phyloP scores from a whole-genome alignment of 2,329 filamentous ascomycete species.

The Calonectria hongkongensis region DNA sequence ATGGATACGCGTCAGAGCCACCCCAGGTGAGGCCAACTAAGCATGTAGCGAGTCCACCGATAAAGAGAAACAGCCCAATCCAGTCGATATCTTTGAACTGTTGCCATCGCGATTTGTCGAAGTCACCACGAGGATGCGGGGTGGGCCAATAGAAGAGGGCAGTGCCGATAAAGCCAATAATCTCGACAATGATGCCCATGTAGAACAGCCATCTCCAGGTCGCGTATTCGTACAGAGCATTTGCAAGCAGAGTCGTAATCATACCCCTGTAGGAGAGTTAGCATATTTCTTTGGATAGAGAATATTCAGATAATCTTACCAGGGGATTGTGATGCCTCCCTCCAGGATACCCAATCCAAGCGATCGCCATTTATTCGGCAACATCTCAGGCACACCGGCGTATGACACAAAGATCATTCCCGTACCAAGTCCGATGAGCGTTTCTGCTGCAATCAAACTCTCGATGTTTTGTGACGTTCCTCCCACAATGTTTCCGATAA shows the following conservation, averaged over 20 bases:
- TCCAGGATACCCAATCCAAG: constrained; percentile 7
- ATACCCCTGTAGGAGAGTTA: background rate
- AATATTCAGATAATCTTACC: background rate
- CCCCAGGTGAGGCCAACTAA: constrained; percentile 13
- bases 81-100: constrained; percentile 41
- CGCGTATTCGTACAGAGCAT: constrained; percentile 9
- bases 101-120: constrained; percentile 38
- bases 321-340: constrained; percentile 17
- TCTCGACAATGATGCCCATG: constrained; percentile 16
- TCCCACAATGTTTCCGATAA: constrained; percentile 7
- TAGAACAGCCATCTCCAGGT: constrained; percentile 18
- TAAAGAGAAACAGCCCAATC: constrained; percentile 31
- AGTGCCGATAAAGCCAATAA: background rate
- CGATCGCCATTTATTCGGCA: constrained; percentile 17
- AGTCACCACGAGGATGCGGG: constrained; percentile 36
- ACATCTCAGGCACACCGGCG: constrained; percentile 6
- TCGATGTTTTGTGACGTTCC: constrained; percentile 12
- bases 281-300: background rate
- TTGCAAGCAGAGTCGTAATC: constrained; percentile 5
- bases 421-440: background rate
- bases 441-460: constrained; percentile 9
- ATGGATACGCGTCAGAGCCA: background rate
- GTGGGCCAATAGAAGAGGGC: constrained; percentile 18
- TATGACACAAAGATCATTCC: constrained; percentile 17
- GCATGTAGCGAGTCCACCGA: constrained; percentile 1